Evolutionary conservation across 768 basidiomycete species (phyloP).

Genomic region (Xerocomellus dryophilus): DNA sequence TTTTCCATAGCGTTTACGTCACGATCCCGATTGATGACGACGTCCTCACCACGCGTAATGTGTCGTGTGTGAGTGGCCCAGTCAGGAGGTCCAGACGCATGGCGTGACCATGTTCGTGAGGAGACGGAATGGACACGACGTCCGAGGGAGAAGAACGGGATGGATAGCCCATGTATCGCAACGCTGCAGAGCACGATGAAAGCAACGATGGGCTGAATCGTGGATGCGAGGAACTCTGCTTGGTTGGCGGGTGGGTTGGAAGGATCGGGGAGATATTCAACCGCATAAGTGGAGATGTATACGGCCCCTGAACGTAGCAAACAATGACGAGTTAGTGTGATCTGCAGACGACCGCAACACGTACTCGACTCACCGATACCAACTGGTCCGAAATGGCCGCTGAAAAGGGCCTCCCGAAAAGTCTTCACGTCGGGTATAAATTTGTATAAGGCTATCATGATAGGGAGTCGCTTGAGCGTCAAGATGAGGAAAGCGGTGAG

Average conservation of each 20-base stretch:
- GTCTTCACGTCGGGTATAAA: slow-evolving; percentile 98
- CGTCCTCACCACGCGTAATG: slow-evolving; percentile 67
- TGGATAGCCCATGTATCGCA: slow-evolving; percentile 83
- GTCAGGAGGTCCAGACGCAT: slow-evolving; percentile 71
- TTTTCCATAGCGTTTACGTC: slow-evolving; percentile 47
- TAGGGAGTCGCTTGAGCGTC: slow-evolving; percentile 75
- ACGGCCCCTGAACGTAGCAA: slow-evolving; percentile 59
- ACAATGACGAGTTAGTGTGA: slow-evolving; percentile 1
- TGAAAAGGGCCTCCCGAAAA: slow-evolving; percentile 88
- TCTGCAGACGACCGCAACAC: neutral
- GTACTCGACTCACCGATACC: slow-evolving; percentile 53
- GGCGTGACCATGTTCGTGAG: slow-evolving; percentile 89
- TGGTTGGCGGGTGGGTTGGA: slow-evolving; percentile 50
- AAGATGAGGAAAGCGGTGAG: slow-evolving; percentile 83
- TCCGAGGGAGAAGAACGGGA: slow-evolving; percentile 91
- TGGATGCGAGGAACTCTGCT: slow-evolving; percentile 60
- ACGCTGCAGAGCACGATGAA: slow-evolving; percentile 95
- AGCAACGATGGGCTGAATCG: slow-evolving; percentile 89
- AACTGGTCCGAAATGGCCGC: slow-evolving; percentile 92
- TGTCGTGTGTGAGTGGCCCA: slow-evolving; percentile 79
- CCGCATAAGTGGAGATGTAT: slow-evolving; percentile 87
- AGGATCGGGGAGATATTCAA: slow-evolving; percentile 51
- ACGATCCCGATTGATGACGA: slow-evolving; percentile 82
- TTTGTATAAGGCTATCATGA: slow-evolving; percentile 79
- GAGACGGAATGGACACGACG: slow-evolving; percentile 75